A percentile compares a stretch with the other conserved stretches of the same genome.
These are phyloP conservation scores for Dictyostelium gargantuum DNA, from an alignment of 208 protist genomes.

Conservation along the genomic window DNA sequence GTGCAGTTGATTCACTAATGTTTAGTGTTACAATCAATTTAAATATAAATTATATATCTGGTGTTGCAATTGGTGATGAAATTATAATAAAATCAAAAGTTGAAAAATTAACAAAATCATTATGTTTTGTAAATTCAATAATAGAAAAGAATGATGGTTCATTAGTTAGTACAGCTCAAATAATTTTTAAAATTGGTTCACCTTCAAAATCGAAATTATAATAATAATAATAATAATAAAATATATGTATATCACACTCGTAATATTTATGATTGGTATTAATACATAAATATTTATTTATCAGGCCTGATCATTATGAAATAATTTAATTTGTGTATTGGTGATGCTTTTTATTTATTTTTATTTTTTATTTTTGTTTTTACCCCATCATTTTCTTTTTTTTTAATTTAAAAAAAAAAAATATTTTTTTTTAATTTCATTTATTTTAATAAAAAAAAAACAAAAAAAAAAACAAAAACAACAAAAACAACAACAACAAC, in stretches of 20 bases:
- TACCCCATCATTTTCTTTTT: no score
- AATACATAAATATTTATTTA: no score
- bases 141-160: neutral
- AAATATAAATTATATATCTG: neutral
- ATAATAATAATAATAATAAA: no score
- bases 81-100: neutral
- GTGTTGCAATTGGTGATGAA: neutral
- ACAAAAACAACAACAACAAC: no score
- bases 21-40: neutral
- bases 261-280: no score
- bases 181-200: neutral
- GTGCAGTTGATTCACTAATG: neutral
- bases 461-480: neutral
- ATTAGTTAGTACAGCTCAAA: neutral
- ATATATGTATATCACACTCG: no score
- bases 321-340: no score
- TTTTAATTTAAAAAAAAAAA: no score
- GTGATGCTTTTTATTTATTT: no score
- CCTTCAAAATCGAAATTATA: neutral
- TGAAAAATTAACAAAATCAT: neutral
- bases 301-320: no score
- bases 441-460: neutral
- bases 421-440: neutral
- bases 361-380: no score
- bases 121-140: neutral